Base-by-base conservation (phyloP, 1,139 yeast species). In the Pichia inconspicua region DNA sequence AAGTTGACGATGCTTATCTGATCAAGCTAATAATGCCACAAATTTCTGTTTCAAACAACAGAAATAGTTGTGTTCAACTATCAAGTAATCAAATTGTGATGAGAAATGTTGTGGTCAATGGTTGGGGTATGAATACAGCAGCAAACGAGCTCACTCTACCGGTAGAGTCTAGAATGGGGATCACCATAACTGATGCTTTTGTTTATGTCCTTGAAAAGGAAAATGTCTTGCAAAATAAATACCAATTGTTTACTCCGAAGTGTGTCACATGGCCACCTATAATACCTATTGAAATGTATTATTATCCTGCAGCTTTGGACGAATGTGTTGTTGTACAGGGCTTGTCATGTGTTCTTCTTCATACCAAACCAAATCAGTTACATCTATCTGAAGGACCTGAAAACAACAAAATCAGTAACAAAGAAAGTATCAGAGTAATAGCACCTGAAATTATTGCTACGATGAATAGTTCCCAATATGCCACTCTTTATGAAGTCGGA, bases 11-110 rank as follows among this genome's bases (percentile, higher is more conserved):
- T 54, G 79, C 83, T 46, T 86, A 78, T 58, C 64, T 82, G 53
- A 72, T 90, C 42, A 86, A 86, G 51, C 73, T 90, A 37, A 71
- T 87, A 12, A 77, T 90, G 1, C 97, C 98, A 0, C 97, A 92
- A 62, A 78, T 92, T 45, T 95, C 90, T 61, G 65, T 90, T 25
- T 82, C 82, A 35, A 77, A 77, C 46, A 77, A 78, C 43, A 78
- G 81, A 0, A 77, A 78, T 44, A 73, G 84, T 2, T 80, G 86
- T 48, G 74, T 88, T n/a, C 64, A 88, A 47, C 69, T 88, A 10
- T 75, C 88, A 1, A 77, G 95, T 0, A 82, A 82, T 52, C 83
- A 80, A 55, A 75, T 92, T 51, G 92, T 86, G 56, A 60, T 84
- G 56, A 77, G 87, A 54, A 75, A 82, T 9, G 64, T 87, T 19